Percentiles rank a stretch among this genome's conserved stretches.
These are phyloP conservation scores for Bolboschoenus planiculmis DNA, from an alignment of 176 grass and related monocot genomes.

Conservation along the genomic window DNA sequence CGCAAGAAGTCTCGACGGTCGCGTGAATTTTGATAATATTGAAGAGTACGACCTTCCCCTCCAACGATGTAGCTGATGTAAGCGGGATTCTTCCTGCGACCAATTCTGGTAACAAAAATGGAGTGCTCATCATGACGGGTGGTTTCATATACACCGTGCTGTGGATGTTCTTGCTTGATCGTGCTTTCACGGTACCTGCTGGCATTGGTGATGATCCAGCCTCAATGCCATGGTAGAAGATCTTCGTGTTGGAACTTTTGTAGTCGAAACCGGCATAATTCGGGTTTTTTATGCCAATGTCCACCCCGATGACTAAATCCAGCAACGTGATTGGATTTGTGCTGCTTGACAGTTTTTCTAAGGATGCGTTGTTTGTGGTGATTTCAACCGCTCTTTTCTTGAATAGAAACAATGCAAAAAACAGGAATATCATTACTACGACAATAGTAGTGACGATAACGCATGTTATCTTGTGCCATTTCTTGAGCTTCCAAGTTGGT, in stretches of 20 bases:
- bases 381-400: slow-evolving; percentile 37
- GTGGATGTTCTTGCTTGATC: slow-evolving; percentile 5
- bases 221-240: slow-evolving; percentile 55
- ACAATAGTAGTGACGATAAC: slow-evolving; percentile 11
- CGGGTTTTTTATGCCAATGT: slow-evolving; percentile 54
- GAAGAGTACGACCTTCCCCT: slow-evolving; percentile 3
- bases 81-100: background rate
- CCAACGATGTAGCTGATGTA: background rate
- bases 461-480: background rate
- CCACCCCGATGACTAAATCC: slow-evolving; percentile 24
- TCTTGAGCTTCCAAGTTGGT: too few species aligned
- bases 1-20: background rate
- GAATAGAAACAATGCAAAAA: slow-evolving; percentile 48
- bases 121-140: background rate
- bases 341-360: slow-evolving; percentile 26
- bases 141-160: background rate
- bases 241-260: slow-evolving; percentile 4
- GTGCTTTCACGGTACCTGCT: slow-evolving; percentile 24
- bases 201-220: slow-evolving; percentile 38
- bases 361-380: slow-evolving; percentile 16
- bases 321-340: slow-evolving; percentile 15
- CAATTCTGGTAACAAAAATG: background rate
- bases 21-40: background rate
- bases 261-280: slow-evolving; percentile 51
- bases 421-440: slow-evolving; percentile 26